phyloP scores from a whole-genome alignment of 108 stramenopile genomes.

The Heterococcus sp. region DNA sequence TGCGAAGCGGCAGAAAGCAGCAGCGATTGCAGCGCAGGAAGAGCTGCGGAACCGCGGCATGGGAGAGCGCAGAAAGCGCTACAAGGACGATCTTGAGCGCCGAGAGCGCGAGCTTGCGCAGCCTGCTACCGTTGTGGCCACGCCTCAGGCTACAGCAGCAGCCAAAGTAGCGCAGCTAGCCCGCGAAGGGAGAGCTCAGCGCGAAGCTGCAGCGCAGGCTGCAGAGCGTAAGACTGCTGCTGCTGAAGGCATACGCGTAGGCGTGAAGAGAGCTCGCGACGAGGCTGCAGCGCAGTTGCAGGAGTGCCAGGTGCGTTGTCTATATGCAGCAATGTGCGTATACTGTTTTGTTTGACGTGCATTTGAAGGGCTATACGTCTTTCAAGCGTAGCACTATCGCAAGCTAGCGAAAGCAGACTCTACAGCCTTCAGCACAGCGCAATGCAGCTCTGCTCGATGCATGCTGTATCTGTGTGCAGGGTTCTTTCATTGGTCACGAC shows the following conservation, averaged over 20 bases:
- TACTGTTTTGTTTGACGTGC: no score
- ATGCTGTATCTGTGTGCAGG: no score
- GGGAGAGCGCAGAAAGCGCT: constrained; percentile 23
- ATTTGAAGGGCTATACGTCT: no score
- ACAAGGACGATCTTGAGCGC: constrained; percentile 25
- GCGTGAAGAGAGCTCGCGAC: constrained; percentile 11
- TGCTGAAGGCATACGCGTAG: constrained; percentile 7
- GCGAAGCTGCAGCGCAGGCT: not conserved
- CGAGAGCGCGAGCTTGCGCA: constrained; percentile 14
- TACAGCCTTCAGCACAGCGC: no score
- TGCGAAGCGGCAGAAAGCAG: constrained; percentile 6
- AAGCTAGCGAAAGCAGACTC: no score
- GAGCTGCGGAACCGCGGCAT: constrained; percentile 31
- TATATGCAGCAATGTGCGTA: no score
- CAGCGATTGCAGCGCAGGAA: constrained; percentile 4
- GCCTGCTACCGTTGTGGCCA: no score
- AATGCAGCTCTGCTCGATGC: no score
- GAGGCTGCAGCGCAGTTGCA: constrained; percentile 11
- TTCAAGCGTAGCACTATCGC: no score
- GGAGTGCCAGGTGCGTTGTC: constrained; percentile 7
- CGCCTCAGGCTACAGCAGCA: not conserved
- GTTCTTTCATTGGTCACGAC: no score
- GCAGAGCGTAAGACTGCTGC: not conserved
- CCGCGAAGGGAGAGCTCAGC: not conserved
- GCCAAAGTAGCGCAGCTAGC: not conserved